These are phyloP conservation scores for Verticillium dahliae DNA, from an alignment of 2,329 filamentous ascomycete species.

Conservation along the genomic window DNA sequence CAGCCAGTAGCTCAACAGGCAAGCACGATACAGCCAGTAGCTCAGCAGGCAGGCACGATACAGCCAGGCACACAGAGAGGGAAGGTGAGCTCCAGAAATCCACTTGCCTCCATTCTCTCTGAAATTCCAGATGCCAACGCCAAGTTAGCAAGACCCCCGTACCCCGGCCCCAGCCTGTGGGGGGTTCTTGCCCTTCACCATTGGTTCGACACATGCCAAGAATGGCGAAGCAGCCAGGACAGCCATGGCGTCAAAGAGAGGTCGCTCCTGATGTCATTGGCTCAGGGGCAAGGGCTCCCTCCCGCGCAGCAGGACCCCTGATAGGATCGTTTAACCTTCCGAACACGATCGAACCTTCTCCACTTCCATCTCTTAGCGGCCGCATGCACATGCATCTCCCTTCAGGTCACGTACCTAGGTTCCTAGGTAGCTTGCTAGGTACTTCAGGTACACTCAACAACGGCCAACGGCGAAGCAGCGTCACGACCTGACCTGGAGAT, in stretches of 20 bases:
- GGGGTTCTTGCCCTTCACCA: neutral
- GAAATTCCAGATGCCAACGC: neutral
- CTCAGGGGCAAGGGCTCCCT: neutral
- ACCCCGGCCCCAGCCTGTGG: neutral
- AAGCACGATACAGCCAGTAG: no score
- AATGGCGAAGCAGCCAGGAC: neutral
- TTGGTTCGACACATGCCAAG: neutral
- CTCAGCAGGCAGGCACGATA: no score
- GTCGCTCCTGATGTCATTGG: neutral
- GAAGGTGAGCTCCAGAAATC: neutral
- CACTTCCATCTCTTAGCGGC: neutral
- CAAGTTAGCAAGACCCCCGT: neutral
- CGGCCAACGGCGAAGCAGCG: neutral
- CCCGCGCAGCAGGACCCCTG: neutral
- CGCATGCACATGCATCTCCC: neutral
- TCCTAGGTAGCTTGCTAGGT: no score
- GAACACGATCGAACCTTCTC: neutral
- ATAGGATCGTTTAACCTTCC: neutral
- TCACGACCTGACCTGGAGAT: neutral
- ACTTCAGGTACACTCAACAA: neutral
- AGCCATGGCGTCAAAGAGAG: neutral
- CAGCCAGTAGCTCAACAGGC: no score
- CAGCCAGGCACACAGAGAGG: neutral
- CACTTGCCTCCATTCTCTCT: neutral
- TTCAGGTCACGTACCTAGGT: no score